These are phyloP conservation scores for Penicillium riverlandense DNA, from an alignment of 495 filamentous ascomycete genomes.

Conservation along the genomic window DNA sequence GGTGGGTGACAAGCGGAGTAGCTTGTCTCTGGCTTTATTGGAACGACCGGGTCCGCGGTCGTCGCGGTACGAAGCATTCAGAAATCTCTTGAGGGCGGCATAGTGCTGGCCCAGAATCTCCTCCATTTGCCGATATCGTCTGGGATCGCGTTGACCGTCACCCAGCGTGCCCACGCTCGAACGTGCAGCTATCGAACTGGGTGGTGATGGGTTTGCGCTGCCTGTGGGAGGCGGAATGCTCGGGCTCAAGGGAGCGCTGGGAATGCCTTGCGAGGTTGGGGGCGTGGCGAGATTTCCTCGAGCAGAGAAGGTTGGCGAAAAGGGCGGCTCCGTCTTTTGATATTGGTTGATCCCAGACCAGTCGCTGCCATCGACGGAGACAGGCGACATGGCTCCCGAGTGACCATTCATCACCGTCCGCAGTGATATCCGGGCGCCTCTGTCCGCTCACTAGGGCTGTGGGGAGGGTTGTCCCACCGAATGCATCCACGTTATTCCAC, in stretches of 20 bases:
- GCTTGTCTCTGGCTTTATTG: slow-evolving; percentile 87
- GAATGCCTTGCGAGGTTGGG: slow-evolving; percentile 54
- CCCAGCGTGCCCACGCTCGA: slow-evolving; percentile 65
- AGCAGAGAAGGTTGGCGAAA: slow-evolving; percentile 45
- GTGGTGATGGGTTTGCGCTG: slow-evolving; percentile 72
- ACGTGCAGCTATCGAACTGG: slow-evolving; percentile 69
- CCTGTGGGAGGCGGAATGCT: slow-evolving; percentile 38
- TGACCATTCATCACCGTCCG: slow-evolving; percentile 49
- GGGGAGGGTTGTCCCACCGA: neutral
- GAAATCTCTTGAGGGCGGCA: slow-evolving; percentile 65
- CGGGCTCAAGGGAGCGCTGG: slow-evolving; percentile 45
- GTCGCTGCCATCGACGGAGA: slow-evolving; percentile 77
- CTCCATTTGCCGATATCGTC: slow-evolving; percentile 52
- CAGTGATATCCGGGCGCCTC: neutral
- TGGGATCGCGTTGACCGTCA: slow-evolving; percentile 48
- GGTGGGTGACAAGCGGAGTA: slow-evolving; percentile 76
- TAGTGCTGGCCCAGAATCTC: slow-evolving; percentile 77
- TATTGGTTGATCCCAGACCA: slow-evolving; percentile 80
- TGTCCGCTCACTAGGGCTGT: neutral
- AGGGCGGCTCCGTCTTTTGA: slow-evolving; percentile 49
- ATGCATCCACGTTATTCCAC: slow-evolving; percentile 3
- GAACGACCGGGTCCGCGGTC: slow-evolving; percentile 67
- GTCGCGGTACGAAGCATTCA: slow-evolving; percentile 60
- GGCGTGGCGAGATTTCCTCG: slow-evolving; percentile 63
- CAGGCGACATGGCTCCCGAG: slow-evolving; percentile 69